A percentile compares a stretch with the other conserved stretches of the same genome.
Conservation (phyloP, 108 stramenopile species). For the Stephanodiscus minutulus region DNA sequence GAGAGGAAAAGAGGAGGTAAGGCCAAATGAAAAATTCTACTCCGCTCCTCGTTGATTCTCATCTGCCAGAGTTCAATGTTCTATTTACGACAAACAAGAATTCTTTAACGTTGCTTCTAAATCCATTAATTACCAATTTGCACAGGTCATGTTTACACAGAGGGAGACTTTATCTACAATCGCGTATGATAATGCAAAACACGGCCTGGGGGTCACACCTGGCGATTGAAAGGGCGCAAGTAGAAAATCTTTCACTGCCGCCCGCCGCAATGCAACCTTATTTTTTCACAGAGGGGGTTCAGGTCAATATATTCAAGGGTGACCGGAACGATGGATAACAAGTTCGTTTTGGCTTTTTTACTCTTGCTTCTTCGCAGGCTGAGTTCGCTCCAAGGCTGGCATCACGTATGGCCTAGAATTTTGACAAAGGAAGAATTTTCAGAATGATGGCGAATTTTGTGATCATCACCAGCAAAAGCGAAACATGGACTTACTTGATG, state of each 20-base stretch:
- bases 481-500: conserved; percentile 44
- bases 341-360: not conserved
- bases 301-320: conserved; percentile 1
- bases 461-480: not conserved
- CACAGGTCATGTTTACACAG: too few relatives aligned
- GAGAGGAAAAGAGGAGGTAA: too few relatives aligned
- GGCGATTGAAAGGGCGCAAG: not conserved
- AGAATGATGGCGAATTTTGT: not conserved
- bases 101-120: too few relatives aligned
- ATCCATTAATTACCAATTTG: too few relatives aligned
- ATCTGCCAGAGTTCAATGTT: too few relatives aligned
- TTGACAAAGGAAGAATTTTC: not conserved
- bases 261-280: not conserved
- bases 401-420: conserved; percentile 54
- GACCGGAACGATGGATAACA: not conserved
- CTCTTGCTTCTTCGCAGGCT: conserved; percentile 38
- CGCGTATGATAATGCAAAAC: too few relatives aligned
- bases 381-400: conserved; percentile 35
- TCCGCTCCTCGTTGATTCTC: too few relatives aligned
- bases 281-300: not conserved
- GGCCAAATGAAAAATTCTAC: too few relatives aligned
- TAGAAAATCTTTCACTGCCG: not conserved
- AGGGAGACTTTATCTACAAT: too few relatives aligned
- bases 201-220: too few relatives aligned
- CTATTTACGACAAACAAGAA: too few relatives aligned